These are phyloP conservation scores for Talaromyces rugulosus DNA, from an alignment of 2,329 filamentous ascomycete species.

Conservation along the genomic window DNA sequence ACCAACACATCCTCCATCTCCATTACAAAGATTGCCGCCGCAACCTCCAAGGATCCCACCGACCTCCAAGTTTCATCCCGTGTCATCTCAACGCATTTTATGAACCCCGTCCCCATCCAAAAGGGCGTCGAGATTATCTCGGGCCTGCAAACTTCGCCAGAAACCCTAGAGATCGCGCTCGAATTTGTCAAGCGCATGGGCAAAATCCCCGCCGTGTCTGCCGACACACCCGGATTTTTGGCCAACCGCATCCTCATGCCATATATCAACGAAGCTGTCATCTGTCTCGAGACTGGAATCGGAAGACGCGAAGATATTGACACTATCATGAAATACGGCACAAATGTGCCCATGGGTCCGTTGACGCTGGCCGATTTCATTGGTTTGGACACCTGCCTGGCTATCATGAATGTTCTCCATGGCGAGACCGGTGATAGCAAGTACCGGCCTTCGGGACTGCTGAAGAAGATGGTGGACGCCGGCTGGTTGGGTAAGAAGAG, in stretches of 20 bases:
- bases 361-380: conserved; percentile 94
- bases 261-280: conserved; percentile 97
- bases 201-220: conserved; percentile 82
- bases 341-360: conserved; percentile 97
- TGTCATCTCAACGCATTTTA: conserved; percentile 95
- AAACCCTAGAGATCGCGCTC: conserved; percentile 76
- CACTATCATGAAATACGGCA: conserved; percentile 98
- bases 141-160: conserved; percentile 81
- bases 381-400: conserved; percentile 88
- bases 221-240: conserved; percentile 88
- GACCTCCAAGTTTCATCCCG: conserved; percentile 78
- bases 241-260: conserved; percentile 98
- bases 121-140: conserved; percentile 98
- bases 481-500: conserved; percentile 98
- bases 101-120: conserved; percentile 97
- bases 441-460: conserved; percentile 81
- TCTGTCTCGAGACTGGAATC: conserved; percentile 90
- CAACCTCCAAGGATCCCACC: conserved; percentile 71
- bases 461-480: conserved; percentile 95
- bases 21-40: conserved; percentile 90
- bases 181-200: conserved; percentile 88
- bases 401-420: conserved; percentile 95
- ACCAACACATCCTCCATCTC: conserved; percentile 99
- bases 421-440: conserved; percentile 91
- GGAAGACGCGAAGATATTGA: conserved; percentile 90